Conservation (phyloP, 768 basidiomycete genomes). For the Podaxis sp. region DNA sequence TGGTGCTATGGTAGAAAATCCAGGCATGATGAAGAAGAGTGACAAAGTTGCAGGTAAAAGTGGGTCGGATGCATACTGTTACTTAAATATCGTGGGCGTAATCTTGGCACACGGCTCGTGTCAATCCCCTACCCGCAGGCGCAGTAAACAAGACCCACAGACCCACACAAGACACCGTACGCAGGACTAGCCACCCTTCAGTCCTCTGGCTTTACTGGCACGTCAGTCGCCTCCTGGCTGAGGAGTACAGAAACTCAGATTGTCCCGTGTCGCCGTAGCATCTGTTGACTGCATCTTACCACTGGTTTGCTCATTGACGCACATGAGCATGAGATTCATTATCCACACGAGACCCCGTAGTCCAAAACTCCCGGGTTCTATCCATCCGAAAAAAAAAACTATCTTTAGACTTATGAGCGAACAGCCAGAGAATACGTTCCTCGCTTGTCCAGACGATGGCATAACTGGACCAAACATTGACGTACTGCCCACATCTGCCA, state of each 20-base stretch:
- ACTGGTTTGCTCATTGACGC: not conserved
- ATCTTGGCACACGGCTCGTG: not conserved
- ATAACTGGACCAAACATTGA: not conserved
- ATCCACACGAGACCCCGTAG: not conserved
- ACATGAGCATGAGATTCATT: not conserved
- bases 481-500: not conserved
- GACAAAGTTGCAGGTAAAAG: constrained; percentile 3
- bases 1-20: constrained; percentile 29
- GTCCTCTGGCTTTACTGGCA: not conserved
- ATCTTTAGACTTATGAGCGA: not conserved
- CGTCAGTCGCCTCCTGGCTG: not conserved
- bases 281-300: not conserved
- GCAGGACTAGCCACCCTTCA: not conserved
- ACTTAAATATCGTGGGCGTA: not conserved
- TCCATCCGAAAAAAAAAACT: not conserved
- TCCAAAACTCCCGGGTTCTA: not conserved
- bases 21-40: constrained; percentile 23
- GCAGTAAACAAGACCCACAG: not conserved
- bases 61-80: not conserved
- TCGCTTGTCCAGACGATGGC: not conserved
- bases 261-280: not conserved
- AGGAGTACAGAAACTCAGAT: not conserved
- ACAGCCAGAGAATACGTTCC: not conserved
- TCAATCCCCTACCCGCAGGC: not conserved
- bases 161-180: not conserved